These are phyloP conservation scores for Phytophthora pisi DNA, from an alignment of 352 stramenopile species.

Conservation along the genomic window DNA sequence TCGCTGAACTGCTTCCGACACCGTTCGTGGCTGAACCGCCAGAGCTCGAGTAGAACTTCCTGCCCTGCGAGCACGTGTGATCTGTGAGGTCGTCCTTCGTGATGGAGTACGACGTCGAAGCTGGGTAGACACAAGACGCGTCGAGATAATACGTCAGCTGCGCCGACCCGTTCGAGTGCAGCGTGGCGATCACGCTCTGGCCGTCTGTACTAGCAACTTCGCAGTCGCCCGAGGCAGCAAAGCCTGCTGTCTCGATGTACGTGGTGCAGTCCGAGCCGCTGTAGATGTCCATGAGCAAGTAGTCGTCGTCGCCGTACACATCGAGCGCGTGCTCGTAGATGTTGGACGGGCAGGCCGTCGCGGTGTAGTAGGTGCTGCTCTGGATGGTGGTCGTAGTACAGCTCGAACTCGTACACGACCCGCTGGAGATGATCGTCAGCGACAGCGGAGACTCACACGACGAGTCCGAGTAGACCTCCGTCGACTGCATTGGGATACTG, in stretches of 20 bases:
- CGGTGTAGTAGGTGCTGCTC: slow-evolving; percentile 31
- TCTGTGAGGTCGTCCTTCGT: slow-evolving; percentile 19
- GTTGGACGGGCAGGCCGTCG: slow-evolving; percentile 25
- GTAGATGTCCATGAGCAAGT: slow-evolving; percentile 38
- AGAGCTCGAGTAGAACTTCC: slow-evolving; percentile 36
- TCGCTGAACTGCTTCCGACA: slow-evolving; percentile 10
- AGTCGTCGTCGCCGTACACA: slow-evolving; percentile 22
- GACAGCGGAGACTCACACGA: slow-evolving; percentile 28
- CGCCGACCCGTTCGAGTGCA: slow-evolving; percentile 33
- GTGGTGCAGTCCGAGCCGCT: slow-evolving; percentile 24
- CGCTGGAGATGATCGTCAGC: slow-evolving; percentile 17
- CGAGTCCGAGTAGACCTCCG: slow-evolving; percentile 38
- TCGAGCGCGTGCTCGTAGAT: slow-evolving; percentile 26
- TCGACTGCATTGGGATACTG: slow-evolving; percentile 26
- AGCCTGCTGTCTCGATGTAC: slow-evolving; percentile 26
- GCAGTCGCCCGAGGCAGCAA: slow-evolving; percentile 24
- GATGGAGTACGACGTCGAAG: slow-evolving; percentile 9
- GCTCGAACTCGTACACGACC: slow-evolving; percentile 10
- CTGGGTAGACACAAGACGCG: slow-evolving; percentile 7
- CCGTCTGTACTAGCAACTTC: slow-evolving; percentile 23
- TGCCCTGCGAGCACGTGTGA: slow-evolving; percentile 14
- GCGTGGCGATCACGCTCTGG: slow-evolving; percentile 29
- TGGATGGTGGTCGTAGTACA: slow-evolving; percentile 20
- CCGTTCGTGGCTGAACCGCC: slow-evolving; percentile 15
- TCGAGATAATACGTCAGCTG: slow-evolving; percentile 36